Base-by-base conservation (phyloP, 1,284 basidiomycete species). In the Leucoagaricus sp. region DNA sequence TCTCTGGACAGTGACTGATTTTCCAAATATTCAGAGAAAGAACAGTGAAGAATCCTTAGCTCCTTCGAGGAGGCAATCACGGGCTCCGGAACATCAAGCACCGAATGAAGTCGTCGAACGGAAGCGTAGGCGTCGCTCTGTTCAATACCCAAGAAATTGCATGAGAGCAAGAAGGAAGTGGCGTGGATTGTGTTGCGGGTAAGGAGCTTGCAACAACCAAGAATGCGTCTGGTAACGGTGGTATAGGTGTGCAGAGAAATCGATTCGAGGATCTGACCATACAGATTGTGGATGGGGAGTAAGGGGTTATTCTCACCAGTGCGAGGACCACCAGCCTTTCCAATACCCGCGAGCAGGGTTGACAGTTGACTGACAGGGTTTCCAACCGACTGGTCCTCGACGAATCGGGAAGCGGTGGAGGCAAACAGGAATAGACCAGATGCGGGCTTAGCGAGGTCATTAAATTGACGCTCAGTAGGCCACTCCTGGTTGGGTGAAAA, bases 401-500 rank as follows among this genome's bases (percentile, higher is more conserved):
- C 21, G 55, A 57, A 41, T 5, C 55, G 40, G 12, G 45, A 23
- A 28, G 38, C 19, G 5, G 49, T 46, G 19, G 42, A 57, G 9
- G 54, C 49, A 5, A 51, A 50, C 15, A 57, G 31, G 29, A 57
- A 57, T 19, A 57, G 31, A 29, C 55, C 55, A 17, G 55, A 50
- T 28, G 41, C 40, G 19, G 49, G 25, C 15, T 36, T 23, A 25
- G 12, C 17, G 9, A 57, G 31, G 4, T 13, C 19, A 9, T 8
- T 23, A 19, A 46, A 17, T 23, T 47, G 41, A 15, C 13, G 19
- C 12, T 40, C 29, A 17, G 28, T 38, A 2, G 55, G 55, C 55
- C 55, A 57, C 21, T 26, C 15, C 7, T 41, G 29, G n/a, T 36
- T 7, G 13, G 31, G 28, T 17, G 49, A 34, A 12, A 56, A 36